Conservation (phyloP, 1,139 yeast genomes). For the Blastobotrys buckinghamii region DNA sequence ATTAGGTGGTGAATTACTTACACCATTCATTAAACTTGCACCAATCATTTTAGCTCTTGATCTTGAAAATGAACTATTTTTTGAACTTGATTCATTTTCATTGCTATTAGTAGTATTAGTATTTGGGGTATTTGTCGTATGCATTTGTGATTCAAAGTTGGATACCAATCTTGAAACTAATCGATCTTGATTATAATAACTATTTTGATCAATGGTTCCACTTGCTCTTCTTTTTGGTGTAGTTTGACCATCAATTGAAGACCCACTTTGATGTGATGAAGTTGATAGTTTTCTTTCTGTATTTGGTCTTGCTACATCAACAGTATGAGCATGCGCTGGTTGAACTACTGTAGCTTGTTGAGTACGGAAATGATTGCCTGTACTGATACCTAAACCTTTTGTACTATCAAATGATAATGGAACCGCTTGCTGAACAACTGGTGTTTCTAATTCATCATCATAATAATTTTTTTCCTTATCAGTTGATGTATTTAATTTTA, state of each 20-base stretch:
- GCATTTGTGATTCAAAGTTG: constrained; percentile 22
- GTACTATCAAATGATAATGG: constrained; percentile 5
- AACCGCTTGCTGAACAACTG: constrained; percentile 11
- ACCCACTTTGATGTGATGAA: not conserved
- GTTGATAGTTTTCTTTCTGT: constrained; percentile 3
- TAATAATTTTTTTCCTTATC: constrained; percentile 21
- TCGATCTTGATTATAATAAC: constrained; percentile 17
- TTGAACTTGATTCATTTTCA: not conserved
- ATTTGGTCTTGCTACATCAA: not conserved
- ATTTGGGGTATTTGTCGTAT: not conserved
- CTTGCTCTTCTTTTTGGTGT: constrained; percentile 12
- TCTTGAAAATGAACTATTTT: constrained; percentile 9
- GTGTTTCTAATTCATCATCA: constrained; percentile 10
- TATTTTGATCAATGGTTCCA: constrained; percentile 17
- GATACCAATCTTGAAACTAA: constrained; percentile 23
- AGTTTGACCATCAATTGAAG: not conserved
- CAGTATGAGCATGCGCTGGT: not conserved
- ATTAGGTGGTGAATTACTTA: constrained; percentile 11
- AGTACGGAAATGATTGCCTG: not conserved
- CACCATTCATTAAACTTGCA: constrained; percentile 12
- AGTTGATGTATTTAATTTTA: not conserved
- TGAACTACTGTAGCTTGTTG: not conserved
- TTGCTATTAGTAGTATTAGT: not conserved
- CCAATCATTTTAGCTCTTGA: constrained; percentile 14
- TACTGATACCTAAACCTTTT: constrained; percentile 8